These are phyloP conservation scores for Zasmidium cellare DNA, from an alignment of 2,329 filamentous ascomycete species.

Conservation along the genomic window DNA sequence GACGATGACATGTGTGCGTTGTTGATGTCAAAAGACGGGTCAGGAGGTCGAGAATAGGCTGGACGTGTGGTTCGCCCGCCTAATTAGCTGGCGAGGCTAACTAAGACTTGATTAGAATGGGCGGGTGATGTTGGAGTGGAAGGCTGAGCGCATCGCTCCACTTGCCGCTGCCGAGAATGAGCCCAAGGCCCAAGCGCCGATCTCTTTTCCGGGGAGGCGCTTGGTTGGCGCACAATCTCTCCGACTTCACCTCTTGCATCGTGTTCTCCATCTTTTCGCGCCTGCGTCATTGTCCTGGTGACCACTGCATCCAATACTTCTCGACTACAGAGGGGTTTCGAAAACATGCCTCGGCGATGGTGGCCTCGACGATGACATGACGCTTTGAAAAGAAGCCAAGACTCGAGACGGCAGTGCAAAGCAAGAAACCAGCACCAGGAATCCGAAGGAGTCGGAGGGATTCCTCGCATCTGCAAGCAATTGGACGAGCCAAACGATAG, in stretches of 20 bases:
- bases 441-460: neutral
- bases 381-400: neutral
- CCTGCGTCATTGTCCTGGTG: neutral
- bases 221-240: neutral
- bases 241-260: neutral
- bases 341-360: neutral
- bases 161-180: neutral
- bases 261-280: neutral
- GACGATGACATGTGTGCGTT: no score
- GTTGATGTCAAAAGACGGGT: neutral
- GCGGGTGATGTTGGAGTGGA: neutral
- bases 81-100: no score
- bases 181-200: neutral
- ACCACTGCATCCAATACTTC: neutral
- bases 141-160: neutral
- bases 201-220: neutral
- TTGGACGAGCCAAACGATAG: neutral
- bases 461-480: neutral
- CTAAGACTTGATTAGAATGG: no score
- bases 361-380: neutral
- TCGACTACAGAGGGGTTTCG: neutral
- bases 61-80: neutral
- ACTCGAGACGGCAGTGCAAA: neutral
- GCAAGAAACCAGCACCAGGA: neutral
- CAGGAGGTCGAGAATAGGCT: neutral